Base-by-base conservation (phyloP, 2,329 filamentous ascomycete species). In the Setomelanomma holmii region DNA sequence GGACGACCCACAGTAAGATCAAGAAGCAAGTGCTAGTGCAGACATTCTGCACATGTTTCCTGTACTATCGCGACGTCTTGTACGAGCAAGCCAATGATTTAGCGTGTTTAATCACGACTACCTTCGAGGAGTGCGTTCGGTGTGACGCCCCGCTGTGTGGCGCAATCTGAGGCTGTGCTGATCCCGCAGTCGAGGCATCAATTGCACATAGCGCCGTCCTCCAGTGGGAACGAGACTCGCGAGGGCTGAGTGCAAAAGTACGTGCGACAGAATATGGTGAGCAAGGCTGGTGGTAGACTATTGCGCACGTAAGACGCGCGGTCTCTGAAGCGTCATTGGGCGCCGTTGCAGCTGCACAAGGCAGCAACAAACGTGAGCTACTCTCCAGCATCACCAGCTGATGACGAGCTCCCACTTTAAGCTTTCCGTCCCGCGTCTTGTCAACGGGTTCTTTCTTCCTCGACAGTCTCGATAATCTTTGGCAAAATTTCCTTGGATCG, bases 351-450 rank as follows among this genome's bases (percentile, higher is more conserved):
- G 35, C 38, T 33, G 43, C 33, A 14, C 44, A 48, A 61, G 59
- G 59, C 59, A 62, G 20, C 56, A 60, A 47, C 50, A 46, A 19
- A 23, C 23, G 34, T 27, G 24, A 50, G 51, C 36, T 48, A 45
- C 47, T 36, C 4, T 17, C 12, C 30, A n/a, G 38, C 40, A 35
- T 47, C n/a, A 40, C 34, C 36, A 44, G 27, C 19, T n/a, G 14
- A n/a, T 21, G n/a, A 30, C 14, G 30, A 22, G 17, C 16, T 30
- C 27, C 21, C 22, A 23, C 41, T 45, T 34, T 49, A 60, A 53
- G 47, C 48, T 49, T 50, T 34, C 3, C 5, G 14, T 19, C 38
- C 34, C 30, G 23, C 27, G 16, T 22, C 20, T 16, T 12, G 14
- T 38, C 39, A 30, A 38, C 33, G 22, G 10, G 21, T 21, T 46